Conservation (phyloP, 768 basidiomycete genomes). For the Macrolepiota albuminosa region DNA sequence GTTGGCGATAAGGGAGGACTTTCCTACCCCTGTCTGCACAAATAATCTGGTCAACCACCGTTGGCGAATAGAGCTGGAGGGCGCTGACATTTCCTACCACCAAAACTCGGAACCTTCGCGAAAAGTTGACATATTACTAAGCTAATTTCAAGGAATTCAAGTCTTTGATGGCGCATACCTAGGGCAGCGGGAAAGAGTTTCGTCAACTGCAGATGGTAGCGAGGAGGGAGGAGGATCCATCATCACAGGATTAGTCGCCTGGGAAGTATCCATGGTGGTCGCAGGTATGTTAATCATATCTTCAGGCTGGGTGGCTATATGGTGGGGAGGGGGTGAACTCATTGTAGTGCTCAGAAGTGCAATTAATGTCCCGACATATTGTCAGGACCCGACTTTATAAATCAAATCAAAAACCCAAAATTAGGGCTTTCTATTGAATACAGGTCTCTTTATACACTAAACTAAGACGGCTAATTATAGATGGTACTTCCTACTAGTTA, state of each 20-base stretch:
- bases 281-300: not conserved
- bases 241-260: not conserved
- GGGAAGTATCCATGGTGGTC: not conserved
- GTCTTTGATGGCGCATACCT: not conserved
- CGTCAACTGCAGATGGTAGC: not conserved
- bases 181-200: not conserved
- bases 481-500: too few species aligned
- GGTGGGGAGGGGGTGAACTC: not conserved
- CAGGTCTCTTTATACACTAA: too few species aligned
- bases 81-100: slow-evolving; percentile 1
- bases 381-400: too few species aligned
- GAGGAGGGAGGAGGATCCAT: not conserved
- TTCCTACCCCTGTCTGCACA: too few species aligned
- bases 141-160: not conserved
- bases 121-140: not conserved
- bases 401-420: too few species aligned
- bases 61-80: not conserved
- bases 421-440: too few species aligned
- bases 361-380: not conserved
- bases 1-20: too few species aligned
- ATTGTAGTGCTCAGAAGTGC: not conserved
- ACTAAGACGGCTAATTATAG: too few species aligned
- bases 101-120: not conserved
- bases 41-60: not conserved
- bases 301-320: not conserved